phyloP scores from a whole-genome alignment of 2,329 filamentous ascomycete species.

The Dothiorella sarmentorum region DNA sequence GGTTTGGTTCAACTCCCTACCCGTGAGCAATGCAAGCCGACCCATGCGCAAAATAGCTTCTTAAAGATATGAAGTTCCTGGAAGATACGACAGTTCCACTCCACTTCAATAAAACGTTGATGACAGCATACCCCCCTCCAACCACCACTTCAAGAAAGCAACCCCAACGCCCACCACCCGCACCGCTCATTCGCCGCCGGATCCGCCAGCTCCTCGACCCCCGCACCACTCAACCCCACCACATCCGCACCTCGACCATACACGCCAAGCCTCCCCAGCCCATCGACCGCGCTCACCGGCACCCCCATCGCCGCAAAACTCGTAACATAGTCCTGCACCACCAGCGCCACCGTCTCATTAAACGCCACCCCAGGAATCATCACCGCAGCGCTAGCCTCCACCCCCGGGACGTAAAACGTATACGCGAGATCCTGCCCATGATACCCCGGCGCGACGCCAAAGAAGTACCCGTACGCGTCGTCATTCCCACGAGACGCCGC shows the following conservation, averaged over 20 bases:
- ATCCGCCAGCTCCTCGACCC: constrained; percentile 44
- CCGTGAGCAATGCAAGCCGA: too few relatives aligned
- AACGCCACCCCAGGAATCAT: neutral
- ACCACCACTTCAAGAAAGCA: neutral
- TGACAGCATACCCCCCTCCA: too few relatives aligned
- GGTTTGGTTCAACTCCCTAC: too few relatives aligned
- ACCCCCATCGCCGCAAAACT: constrained; percentile 40
- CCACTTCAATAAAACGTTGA: too few relatives aligned
- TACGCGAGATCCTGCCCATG: constrained; percentile 18
- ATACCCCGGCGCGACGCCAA: constrained; percentile 17
- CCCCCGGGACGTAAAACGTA: constrained; percentile 14
- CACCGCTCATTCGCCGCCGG: constrained; percentile 48
- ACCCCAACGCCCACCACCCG: constrained; percentile 44
- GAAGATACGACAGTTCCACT: too few relatives aligned
- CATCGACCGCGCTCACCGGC: constrained; percentile 33
- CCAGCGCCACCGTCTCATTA: constrained; percentile 39
- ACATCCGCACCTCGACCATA: constrained; percentile 46
- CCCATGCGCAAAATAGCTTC: too few relatives aligned
- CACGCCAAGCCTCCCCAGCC: constrained; percentile 44
- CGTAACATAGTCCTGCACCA: constrained; percentile 46
- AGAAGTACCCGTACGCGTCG: constrained; percentile 18
- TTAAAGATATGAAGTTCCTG: too few relatives aligned
- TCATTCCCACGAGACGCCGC: neutral
- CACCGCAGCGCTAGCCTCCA: neutral
- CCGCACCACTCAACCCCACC: constrained; percentile 42